phyloP scores from a whole-genome alignment of 306 rosid species.

The Quercus rubra region DNA sequence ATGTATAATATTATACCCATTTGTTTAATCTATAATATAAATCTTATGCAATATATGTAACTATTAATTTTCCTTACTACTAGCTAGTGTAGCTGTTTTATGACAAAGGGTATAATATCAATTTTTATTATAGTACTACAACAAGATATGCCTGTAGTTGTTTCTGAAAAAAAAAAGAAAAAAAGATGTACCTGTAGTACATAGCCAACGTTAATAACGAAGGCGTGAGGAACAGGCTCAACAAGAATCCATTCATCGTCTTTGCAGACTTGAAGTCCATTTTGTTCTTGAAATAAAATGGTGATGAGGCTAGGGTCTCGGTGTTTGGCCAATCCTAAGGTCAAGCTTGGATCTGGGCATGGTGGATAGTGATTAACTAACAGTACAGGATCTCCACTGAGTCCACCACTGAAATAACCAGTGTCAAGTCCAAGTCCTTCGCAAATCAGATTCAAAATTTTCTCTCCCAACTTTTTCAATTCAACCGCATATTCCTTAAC shows the following conservation, averaged over 20 bases:
- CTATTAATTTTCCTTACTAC: no score
- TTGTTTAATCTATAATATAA: no score
- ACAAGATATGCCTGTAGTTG: no score
- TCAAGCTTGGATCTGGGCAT: constrained; percentile 70
- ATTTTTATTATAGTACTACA: no score
- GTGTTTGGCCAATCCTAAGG: constrained; percentile 61
- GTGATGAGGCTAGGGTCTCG: constrained; percentile 60
- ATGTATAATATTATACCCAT: no score
- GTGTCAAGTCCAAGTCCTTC: constrained; percentile 52
- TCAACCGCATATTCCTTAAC: constrained; percentile 35
- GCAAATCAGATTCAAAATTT: constrained; percentile 50
- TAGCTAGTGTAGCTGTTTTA: no score
- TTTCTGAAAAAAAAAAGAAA: neutral
- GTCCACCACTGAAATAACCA: constrained; percentile 38
- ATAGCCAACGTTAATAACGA: constrained; percentile 40
- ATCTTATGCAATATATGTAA: no score
- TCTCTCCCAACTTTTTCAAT: constrained; percentile 31
- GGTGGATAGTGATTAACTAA: constrained; percentile 64
- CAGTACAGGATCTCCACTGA: constrained; percentile 36
- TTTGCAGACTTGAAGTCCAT: constrained; percentile 55
- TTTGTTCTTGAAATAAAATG: constrained; percentile 54
- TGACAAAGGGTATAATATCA: no score
- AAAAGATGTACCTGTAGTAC: constrained; percentile 27
- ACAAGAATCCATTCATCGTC: constrained; percentile 42
- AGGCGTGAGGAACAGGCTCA: constrained; percentile 29